Percentiles rank a stretch among this genome's conserved stretches.
These are phyloP conservation scores for Paramecium tetraurelia DNA, from an alignment of 73 alveolate species.

Conservation along the genomic window DNA sequence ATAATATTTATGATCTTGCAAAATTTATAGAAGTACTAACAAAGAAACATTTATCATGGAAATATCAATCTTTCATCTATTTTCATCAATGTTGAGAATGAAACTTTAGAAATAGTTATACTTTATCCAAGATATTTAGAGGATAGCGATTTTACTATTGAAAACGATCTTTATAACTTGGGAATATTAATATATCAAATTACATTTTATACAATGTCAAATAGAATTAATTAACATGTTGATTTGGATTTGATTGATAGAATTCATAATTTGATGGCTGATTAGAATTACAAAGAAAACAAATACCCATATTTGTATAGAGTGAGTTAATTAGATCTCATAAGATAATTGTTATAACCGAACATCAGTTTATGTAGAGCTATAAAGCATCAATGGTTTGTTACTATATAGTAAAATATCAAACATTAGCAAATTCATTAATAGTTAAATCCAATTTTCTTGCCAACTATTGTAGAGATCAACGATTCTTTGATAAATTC, in stretches of 20 bases:
- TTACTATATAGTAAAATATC: background rate
- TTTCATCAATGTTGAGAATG: background rate
- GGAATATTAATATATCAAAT: conserved; percentile 1
- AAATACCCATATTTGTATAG: background rate
- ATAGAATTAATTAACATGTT: background rate
- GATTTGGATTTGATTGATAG: background rate
- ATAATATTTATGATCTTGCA: background rate
- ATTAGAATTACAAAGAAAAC: background rate
- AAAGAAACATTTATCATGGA: background rate
- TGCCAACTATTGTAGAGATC: background rate
- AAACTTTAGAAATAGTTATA: background rate
- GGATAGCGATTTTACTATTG: background rate
- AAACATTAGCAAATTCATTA: background rate
- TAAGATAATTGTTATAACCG: background rate
- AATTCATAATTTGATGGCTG: background rate
- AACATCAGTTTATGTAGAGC: background rate
- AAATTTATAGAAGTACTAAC: background rate
- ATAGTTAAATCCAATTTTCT: background rate
- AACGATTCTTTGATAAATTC: background rate
- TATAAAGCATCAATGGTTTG: conserved; percentile 15
- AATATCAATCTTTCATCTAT: background rate
- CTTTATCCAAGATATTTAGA: background rate
- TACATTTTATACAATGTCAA: background rate
- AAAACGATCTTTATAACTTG: background rate
- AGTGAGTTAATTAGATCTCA: conserved; percentile 14